Evolutionary conservation across 2,329 filamentous ascomycete genomes (phyloP).

Genomic region (Penicillium sp.): DNA sequence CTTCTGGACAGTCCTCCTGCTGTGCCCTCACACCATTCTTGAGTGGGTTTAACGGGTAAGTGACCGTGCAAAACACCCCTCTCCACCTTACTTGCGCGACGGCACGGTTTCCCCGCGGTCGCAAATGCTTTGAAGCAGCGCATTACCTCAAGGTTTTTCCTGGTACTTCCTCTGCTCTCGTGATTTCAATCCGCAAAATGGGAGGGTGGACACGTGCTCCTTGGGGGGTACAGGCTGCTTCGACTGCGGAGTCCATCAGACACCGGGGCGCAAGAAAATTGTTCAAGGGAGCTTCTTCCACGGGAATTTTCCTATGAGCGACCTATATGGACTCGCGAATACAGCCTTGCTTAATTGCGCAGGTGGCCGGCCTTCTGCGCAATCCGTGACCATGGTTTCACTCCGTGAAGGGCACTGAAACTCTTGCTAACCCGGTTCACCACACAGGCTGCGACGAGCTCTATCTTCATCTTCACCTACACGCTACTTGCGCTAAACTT

Average conservation of each 20-base stretch:
- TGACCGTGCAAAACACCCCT: constrained; percentile 15
- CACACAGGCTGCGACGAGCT: constrained; percentile 1
- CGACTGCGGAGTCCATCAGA: background rate
- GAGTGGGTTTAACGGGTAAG: constrained; percentile 18
- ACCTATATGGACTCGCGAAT: background rate
- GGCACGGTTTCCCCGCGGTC: constrained; percentile 3
- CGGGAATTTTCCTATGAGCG: background rate
- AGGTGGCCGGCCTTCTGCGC: background rate
- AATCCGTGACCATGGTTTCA: background rate
- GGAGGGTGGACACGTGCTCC: constrained; percentile 16
- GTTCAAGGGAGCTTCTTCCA: too few species aligned
- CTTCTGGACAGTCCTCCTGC: background rate
- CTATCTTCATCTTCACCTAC: background rate
- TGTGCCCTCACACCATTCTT: background rate
- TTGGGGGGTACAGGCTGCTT: background rate
- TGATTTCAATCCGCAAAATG: background rate
- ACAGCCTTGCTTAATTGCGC: background rate
- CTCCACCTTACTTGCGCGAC: constrained; percentile 9
- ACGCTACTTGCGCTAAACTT: background rate
- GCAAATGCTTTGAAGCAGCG: background rate
- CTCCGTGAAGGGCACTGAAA: background rate
- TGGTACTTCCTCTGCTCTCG: background rate
- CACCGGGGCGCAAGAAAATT: constrained; percentile 1
- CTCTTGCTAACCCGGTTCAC: background rate
- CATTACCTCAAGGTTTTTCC: background rate